Evolutionary conservation across 352 stramenopile species (phyloP).

Genomic region (Phytophthora gonapodyides): DNA sequence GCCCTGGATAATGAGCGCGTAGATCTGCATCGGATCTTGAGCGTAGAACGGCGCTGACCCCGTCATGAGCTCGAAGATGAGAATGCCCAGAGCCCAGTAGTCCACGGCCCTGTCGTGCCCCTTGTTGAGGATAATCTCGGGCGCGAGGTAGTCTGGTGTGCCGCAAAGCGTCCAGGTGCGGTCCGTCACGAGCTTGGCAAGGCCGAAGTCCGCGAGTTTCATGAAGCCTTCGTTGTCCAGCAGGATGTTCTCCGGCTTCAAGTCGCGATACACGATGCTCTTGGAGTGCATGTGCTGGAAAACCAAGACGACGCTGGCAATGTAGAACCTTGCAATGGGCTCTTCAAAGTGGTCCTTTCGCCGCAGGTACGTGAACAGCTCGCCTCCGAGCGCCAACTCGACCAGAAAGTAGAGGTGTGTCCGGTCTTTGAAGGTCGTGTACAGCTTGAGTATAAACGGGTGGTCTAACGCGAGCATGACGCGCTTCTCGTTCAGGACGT

Average conservation of each 20-base stretch:
- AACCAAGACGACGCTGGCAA: slow-evolving; percentile 88
- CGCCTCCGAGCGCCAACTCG: slow-evolving; percentile 91
- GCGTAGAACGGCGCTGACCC: slow-evolving; percentile 90
- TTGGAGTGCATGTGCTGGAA: slow-evolving; percentile 92
- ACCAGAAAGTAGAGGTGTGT: slow-evolving; percentile 92
- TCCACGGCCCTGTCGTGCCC: slow-evolving; percentile 91
- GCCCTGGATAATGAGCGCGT: slow-evolving; percentile 90
- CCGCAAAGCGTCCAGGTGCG: slow-evolving; percentile 92
- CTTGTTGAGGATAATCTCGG: slow-evolving; percentile 93
- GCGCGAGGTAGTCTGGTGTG: slow-evolving; percentile 92
- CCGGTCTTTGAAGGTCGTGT: slow-evolving; percentile 89
- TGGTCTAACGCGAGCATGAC: slow-evolving; percentile 90
- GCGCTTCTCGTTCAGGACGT: slow-evolving; percentile 92
- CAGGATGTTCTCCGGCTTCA: slow-evolving; percentile 92
- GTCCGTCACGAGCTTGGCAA: slow-evolving; percentile 89
- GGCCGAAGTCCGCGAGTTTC: slow-evolving; percentile 92
- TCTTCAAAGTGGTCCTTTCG: slow-evolving; percentile 76
- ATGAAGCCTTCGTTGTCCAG: slow-evolving; percentile 87
- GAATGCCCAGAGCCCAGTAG: slow-evolving; percentile 91
- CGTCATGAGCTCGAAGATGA: slow-evolving; percentile 91
- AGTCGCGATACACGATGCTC: slow-evolving; percentile 90
- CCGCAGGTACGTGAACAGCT: slow-evolving; percentile 93
- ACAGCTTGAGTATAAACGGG: slow-evolving; percentile 92
- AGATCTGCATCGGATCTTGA: slow-evolving; percentile 92
- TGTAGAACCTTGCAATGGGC: slow-evolving; percentile 84